These are phyloP conservation scores for Rhodomyrtus psidioides DNA, from an alignment of 441 rosid genomes.

Conservation along the genomic window DNA sequence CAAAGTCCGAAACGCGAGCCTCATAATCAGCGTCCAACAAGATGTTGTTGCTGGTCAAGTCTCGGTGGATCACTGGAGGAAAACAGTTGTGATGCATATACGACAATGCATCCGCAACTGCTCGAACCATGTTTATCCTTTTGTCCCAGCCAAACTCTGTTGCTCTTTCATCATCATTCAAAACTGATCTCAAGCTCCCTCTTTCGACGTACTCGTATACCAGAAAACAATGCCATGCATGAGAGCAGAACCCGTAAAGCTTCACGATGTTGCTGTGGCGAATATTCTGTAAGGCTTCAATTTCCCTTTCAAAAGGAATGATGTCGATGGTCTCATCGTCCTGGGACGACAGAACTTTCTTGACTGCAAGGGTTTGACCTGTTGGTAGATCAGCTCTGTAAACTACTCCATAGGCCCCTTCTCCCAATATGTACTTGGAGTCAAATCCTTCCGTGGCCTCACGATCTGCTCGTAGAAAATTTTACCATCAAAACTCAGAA, in stretches of 20 bases:
- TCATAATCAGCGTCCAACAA: not conserved
- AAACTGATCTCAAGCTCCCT: not conserved
- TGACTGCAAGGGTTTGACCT: not conserved
- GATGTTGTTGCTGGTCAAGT: not conserved
- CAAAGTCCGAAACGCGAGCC: not conserved
- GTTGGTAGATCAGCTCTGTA: not conserved
- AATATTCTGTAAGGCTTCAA: not conserved
- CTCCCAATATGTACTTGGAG: not conserved
- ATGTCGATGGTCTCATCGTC: not conserved
- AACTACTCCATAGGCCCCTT: not conserved
- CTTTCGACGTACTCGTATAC: not conserved
- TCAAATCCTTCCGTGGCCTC: not conserved
- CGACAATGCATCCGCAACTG: not conserved
- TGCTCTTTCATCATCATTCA: not conserved
- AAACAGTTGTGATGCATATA: not conserved
- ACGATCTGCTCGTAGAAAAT: not conserved
- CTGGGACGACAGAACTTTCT: not conserved
- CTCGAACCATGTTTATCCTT: not conserved
- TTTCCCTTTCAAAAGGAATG: not conserved
- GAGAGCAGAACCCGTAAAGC: not conserved
- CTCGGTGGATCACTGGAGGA: not conserved
- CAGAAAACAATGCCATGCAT: not conserved
- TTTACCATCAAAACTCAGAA: not conserved
- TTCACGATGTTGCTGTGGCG: not conserved
- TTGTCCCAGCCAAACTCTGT: not conserved